phyloP scores from a whole-genome alignment of 208 protist genomes.

The Herpetomonas tarakana region DNA sequence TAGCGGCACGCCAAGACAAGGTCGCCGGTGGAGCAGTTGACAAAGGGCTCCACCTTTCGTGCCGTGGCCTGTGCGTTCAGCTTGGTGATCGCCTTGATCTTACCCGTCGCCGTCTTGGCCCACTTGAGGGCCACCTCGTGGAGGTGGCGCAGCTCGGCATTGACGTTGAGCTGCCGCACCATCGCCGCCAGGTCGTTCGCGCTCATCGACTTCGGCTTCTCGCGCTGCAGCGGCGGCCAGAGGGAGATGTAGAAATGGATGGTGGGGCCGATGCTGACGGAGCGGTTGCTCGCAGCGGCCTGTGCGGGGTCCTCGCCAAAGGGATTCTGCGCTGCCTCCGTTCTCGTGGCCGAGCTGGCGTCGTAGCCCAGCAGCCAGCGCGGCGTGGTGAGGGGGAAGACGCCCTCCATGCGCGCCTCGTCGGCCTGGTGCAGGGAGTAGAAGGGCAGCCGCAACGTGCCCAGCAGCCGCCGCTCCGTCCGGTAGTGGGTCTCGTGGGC shows the following conservation, averaged over 20 bases:
- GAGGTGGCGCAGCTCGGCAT: slow-evolving; percentile 49
- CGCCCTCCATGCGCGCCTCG: slow-evolving; percentile 67
- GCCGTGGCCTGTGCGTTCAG: slow-evolving; percentile 55
- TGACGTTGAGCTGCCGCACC: slow-evolving; percentile 50
- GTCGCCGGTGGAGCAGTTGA: slow-evolving; percentile 68
- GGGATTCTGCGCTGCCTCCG: slow-evolving; percentile 7
- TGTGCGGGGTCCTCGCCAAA: not conserved
- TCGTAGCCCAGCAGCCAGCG: slow-evolving; percentile 79
- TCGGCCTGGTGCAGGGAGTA: slow-evolving; percentile 68
- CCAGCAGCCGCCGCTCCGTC: slow-evolving; percentile 77
- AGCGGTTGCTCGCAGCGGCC: not conserved
- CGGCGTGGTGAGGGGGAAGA: slow-evolving; percentile 59
- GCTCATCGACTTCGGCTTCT: slow-evolving; percentile 25
- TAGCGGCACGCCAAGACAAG: slow-evolving; percentile 69
- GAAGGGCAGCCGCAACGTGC: slow-evolving; percentile 72
- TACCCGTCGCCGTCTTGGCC: slow-evolving; percentile 28
- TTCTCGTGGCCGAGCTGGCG: slow-evolving; percentile 3
- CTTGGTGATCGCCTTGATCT: slow-evolving; percentile 38
- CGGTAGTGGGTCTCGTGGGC: slow-evolving; percentile 82
- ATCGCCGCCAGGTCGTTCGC: slow-evolving; percentile 23
- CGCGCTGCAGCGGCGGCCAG: slow-evolving; percentile 65
- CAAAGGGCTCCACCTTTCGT: slow-evolving; percentile 71
- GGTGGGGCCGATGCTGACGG: slow-evolving; percentile 24
- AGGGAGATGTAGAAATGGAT: slow-evolving; percentile 82
- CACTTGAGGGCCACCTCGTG: slow-evolving; percentile 64